Evolutionary conservation across 2,329 filamentous ascomycete genomes (phyloP).

Genomic region (Blastomyces percursus): DNA sequence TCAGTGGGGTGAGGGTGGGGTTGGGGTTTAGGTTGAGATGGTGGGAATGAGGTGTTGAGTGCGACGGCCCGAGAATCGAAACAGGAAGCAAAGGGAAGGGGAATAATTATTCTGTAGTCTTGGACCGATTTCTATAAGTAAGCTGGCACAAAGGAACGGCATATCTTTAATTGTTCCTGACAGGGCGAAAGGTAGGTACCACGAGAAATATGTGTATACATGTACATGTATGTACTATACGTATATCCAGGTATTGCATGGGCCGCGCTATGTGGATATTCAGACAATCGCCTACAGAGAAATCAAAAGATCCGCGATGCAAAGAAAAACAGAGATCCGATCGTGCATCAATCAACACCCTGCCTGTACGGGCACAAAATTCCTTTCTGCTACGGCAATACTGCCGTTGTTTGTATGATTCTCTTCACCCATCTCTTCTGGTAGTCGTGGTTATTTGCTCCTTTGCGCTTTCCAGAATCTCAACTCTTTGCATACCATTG

Average conservation of each 20-base stretch:
- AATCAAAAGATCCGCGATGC: neutral
- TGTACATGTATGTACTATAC: too few relatives aligned
- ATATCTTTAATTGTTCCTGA: neutral
- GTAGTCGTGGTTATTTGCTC: neutral
- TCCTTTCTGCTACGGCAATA: neutral
- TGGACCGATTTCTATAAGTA: neutral
- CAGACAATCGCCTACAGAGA: neutral
- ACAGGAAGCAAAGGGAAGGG: neutral
- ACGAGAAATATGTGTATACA: neutral
- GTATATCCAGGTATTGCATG: too few relatives aligned
- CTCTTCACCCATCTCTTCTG: neutral
- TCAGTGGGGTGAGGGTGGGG: neutral
- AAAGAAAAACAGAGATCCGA: neutral
- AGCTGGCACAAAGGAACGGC: neutral
- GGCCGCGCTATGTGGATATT: neutral
- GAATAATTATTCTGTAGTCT: neutral
- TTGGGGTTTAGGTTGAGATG: neutral
- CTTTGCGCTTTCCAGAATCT: neutral
- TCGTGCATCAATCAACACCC: neutral
- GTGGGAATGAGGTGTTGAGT: neutral
- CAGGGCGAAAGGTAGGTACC: neutral
- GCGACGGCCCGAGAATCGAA: neutral
- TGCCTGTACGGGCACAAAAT: neutral
- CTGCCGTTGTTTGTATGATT: neutral
- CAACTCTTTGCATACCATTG: neutral